A percentile compares a stretch with the other conserved stretches of the same genome.
These are phyloP conservation scores for Mollisia scopiformis DNA, from an alignment of 2,329 filamentous ascomycete species.

Conservation along the genomic window DNA sequence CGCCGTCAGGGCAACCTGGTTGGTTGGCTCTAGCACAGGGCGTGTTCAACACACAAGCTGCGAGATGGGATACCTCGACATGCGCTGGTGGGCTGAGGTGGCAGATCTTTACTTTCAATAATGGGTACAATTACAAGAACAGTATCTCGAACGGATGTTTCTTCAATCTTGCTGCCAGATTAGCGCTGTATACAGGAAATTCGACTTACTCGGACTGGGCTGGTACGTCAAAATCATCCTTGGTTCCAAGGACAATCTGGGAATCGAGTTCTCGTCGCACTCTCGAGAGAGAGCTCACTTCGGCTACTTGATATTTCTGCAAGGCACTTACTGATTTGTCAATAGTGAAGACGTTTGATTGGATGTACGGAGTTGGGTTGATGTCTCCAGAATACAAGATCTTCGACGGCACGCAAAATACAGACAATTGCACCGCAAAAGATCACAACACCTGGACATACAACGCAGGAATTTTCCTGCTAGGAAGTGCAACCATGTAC, in stretches of 20 bases:
- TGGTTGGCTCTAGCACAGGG: conserved; percentile 76
- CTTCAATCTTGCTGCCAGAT: conserved; percentile 64
- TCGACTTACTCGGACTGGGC: conserved; percentile 78
- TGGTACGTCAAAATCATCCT: too few species aligned
- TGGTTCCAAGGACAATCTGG: too few species aligned
- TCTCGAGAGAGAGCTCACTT: too few species aligned
- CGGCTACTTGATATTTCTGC: too few species aligned
- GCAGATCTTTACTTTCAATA: conserved; percentile 85
- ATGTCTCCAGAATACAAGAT: conserved; percentile 57
- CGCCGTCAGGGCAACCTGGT: conserved; percentile 55
- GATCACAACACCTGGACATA: conserved; percentile 70
- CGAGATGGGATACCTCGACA: conserved; percentile 68
- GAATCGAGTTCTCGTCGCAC: too few species aligned
- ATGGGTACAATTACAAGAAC: conserved; percentile 78
- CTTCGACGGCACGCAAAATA: conserved; percentile 62
- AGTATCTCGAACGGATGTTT: conserved; percentile 65
- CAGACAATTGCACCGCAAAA: conserved; percentile 58
- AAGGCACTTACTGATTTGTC: too few species aligned
- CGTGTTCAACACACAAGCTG: conserved; percentile 77
- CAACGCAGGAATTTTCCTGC: conserved; percentile 69
- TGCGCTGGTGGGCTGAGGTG: conserved; percentile 78
- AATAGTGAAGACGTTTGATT: conserved; percentile 74
- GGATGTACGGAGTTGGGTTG: conserved; percentile 60
- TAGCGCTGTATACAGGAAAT: conserved; percentile 78
- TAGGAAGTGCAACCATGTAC: conserved; percentile 53